These are phyloP conservation scores for Dendrobium huoshanense DNA, from an alignment of 106 monocot genomes.

Conservation along the genomic window DNA sequence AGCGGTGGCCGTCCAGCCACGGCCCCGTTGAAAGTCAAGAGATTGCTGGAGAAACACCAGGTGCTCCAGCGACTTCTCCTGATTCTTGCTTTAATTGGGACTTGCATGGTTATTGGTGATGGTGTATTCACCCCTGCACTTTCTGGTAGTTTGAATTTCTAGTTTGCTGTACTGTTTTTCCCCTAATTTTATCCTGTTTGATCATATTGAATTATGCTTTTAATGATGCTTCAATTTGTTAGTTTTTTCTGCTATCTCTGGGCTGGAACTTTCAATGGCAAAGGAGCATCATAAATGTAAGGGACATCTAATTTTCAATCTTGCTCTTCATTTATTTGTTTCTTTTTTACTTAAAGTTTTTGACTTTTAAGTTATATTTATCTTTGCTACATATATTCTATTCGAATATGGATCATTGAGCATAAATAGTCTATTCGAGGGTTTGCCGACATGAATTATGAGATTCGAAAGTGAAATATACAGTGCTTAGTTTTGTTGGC, in stretches of 20 bases:
- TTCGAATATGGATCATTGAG: conserved; percentile 1
- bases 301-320: conserved; percentile 1
- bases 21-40: conserved; percentile 21
- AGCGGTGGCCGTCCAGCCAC: not conserved
- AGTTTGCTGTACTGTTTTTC: no score
- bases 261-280: conserved; percentile 82
- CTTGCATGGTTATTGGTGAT: conserved; percentile 95
- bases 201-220: conserved; percentile 2
- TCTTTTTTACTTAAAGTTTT: not conserved
- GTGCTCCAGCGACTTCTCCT: conserved; percentile 55
- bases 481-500: not conserved
- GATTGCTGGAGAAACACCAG: conserved; percentile 55
- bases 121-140: conserved; percentile 87
- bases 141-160: conserved; percentile 43
- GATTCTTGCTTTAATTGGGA: conserved; percentile 64
- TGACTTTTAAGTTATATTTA: not conserved
- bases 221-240: conserved; percentile 10
- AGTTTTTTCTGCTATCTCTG: conserved; percentile 96
- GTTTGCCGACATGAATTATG: not conserved
- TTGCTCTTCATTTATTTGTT: not conserved
- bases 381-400: not conserved
- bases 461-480: not conserved
- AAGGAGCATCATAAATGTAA: conserved; percentile 94
- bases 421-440: not conserved
- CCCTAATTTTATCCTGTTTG: not conserved